A percentile compares a stretch with the other conserved stretches of the same genome.
These are phyloP conservation scores for Wallacemonas collosoma DNA, from an alignment of 208 protist species.

Conservation along the genomic window DNA sequence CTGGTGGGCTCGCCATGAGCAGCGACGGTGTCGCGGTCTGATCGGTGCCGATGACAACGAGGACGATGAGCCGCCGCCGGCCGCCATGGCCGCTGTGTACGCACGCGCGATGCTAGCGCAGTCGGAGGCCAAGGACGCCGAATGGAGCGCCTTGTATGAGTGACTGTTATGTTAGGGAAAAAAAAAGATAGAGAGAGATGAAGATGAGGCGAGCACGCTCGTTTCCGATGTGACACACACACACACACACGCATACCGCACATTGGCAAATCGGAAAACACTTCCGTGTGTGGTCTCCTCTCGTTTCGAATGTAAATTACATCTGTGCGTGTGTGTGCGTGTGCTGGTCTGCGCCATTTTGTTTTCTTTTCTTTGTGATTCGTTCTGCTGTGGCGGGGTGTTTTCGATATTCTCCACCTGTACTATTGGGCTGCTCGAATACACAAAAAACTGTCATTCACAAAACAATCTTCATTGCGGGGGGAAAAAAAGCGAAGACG, in stretches of 20 bases:
- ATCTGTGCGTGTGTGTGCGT: background rate
- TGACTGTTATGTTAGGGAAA: background rate
- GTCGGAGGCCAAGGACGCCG: background rate
- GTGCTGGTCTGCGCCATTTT: too few species aligned
- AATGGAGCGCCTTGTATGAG: constrained; percentile 21
- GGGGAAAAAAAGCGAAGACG: too few species aligned
- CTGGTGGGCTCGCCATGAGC: constrained; percentile 17
- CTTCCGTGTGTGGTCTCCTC: background rate
- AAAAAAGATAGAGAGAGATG: too few species aligned
- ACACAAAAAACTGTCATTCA: constrained; percentile 8
- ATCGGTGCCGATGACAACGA: constrained; percentile 17
- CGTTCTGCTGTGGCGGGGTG: too few species aligned
- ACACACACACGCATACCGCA: too few species aligned
- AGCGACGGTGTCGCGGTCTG: background rate
- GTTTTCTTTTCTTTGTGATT: too few species aligned
- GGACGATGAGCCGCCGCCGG: constrained; percentile 16
- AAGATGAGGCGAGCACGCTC: too few species aligned
- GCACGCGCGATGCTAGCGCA: constrained; percentile 12
- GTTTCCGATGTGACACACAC: too few species aligned
- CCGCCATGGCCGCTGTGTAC: constrained; percentile 10
- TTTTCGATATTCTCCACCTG: too few species aligned
- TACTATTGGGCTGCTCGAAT: background rate
- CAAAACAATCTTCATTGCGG: too few species aligned
- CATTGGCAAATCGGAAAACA: too few species aligned
- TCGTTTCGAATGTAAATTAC: constrained; percentile 1